Evolutionary conservation across 352 stramenopile genomes (phyloP), one percentile per base, ranked within the genome.

Genomic region (Pythium utonaiense): DNA sequence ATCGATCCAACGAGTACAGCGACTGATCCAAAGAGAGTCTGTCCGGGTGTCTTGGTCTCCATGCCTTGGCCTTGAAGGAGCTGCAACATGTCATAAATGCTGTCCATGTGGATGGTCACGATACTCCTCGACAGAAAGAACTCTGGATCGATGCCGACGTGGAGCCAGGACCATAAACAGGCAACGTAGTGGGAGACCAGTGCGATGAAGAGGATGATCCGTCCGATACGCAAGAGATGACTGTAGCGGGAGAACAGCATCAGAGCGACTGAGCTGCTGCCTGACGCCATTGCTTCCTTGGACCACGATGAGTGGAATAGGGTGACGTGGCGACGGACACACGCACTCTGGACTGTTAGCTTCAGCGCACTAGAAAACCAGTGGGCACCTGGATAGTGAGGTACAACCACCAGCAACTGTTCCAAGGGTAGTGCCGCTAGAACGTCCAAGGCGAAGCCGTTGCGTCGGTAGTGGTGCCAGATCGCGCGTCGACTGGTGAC

Each of bases 21-120:
- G 9, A 88, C 42, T 0, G 74, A 74, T 0, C 66, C 70, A 40
- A 88, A 87, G 0, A 82, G 3, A 40, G 76, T 76, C 33, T 90
- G 77, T 0, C 51, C 57, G 0, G 58, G 58, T 13, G 54, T 60
- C 22, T 70, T 54, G 0, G 68, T 60, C 0, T 44, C 24, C 9
- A 86, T 52, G 1, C 76, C 78, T 31, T 92, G 71, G 22, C 80
- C 80, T 10, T 88, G 77, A 0, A 91, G 57, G 12, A 89, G 48
- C 28, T 79, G 57, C 6, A 89, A 38, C 3, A 69, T 66, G 0
- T 72, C 53, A 41, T 89, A 87, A 25, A 87, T 78, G 48, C 60
- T 74, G 0, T 27, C 19, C 19, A 48, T 28, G 19, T 42, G 19
- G 31, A 56, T 21, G 17, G 36, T 10, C 17, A 33, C 10, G 14